Evolutionary conservation across 306 rosid genomes (phyloP).

Genomic region (Cucurbita moschata): DNA sequence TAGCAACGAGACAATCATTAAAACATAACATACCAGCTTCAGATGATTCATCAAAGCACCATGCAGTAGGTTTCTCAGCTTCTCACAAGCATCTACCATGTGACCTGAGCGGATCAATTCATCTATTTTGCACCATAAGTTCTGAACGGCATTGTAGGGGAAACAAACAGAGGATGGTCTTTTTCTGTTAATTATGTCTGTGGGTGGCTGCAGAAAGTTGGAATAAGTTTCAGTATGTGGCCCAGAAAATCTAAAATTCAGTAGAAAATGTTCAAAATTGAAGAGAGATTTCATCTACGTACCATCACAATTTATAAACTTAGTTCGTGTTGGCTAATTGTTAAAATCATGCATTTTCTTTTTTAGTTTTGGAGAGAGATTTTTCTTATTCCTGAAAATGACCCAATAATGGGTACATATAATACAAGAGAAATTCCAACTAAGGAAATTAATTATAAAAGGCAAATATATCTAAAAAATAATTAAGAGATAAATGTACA

Average conservation of each 20-base stretch:
- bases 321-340: neutral
- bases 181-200: conserved; percentile 58
- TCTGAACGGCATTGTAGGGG: conserved; percentile 72
- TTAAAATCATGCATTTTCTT: neutral
- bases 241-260: neutral
- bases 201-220: conserved; percentile 46
- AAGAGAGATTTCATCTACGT: neutral
- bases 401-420: no score
- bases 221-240: conserved; percentile 7
- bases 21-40: conserved; percentile 33
- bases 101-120: conserved; percentile 49
- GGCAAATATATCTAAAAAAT: no score
- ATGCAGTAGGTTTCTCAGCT: conserved; percentile 49
- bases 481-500: no score
- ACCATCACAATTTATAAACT: neutral
- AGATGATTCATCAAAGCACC: conserved; percentile 59
- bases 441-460: no score
- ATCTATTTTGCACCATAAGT: conserved; percentile 55
- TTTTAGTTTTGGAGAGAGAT: no score
- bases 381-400: no score
- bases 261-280: neutral
- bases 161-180: conserved; percentile 74
- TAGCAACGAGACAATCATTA: neutral
- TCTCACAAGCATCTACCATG: conserved; percentile 74
- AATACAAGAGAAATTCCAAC: no score